Base-by-base conservation (phyloP, 2,329 filamentous ascomycete genomes). In the Paramyrothecium roridum region DNA sequence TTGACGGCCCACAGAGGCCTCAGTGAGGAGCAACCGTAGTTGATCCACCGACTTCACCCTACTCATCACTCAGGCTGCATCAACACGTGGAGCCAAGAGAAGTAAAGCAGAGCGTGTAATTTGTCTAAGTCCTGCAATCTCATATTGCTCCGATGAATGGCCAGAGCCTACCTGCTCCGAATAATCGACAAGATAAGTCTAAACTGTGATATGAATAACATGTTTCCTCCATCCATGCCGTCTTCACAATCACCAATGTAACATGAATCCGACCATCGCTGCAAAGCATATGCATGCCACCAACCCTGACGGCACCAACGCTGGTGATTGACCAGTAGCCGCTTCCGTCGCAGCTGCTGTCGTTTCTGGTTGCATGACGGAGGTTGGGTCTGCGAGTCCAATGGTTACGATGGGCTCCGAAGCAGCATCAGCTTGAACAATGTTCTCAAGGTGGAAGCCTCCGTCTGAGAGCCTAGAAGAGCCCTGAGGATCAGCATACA, bases 151-250 rank as follows among this genome's bases (percentile, higher is more conserved):
- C 26, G 26, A 61, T 57, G n/a, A 61, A 57, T 62, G 54, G 34
- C 53, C 54, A 52, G 54, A 20, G 46, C 50, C 50, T 13, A 43
- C 4, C 13, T 16, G n/a, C 37, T 43, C n/a, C 52, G 52, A 40
- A 55, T 62, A 55, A 57, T 57, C 56, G 46, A 52, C 52, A 61
- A 50, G 22, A 56, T 53, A 56, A 59, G 26, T 60, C 51, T 52
- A 52, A 47, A 52, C 26, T 30, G 37, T 43, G 6, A 13, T 43
- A 43, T 19, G 4, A 6, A 43, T 43, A 43, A 8, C 37, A 43
- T 43, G 37, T 43, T 37, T 10, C 8, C 10, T 37, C 33, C 33
- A 37, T 10, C 10, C 16, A 37, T 37, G 33, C 13, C 13, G 37
- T 19, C 6, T 17, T 13, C 7, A 43, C 37, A 43, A 43, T 19